Conservation (phyloP, 352 stramenopile genomes). For the Elongisporangium anandrum region DNA sequence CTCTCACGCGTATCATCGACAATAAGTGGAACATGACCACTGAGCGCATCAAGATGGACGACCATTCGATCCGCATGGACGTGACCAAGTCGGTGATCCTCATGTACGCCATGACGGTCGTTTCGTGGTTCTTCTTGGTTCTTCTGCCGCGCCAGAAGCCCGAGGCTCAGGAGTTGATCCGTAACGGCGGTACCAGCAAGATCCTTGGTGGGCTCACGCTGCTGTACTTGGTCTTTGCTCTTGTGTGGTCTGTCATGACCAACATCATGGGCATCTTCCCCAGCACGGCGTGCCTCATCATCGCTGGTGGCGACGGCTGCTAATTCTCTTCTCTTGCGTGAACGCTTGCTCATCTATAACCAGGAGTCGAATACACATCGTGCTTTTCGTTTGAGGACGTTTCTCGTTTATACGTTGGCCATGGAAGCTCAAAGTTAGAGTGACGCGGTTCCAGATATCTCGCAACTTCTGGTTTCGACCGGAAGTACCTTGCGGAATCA, state of each 20-base stretch:
- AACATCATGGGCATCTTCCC: slow-evolving; percentile 19
- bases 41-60: slow-evolving; percentile 5
- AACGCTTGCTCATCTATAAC: too few relatives aligned
- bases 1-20: slow-evolving; percentile 4
- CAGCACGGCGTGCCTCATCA: too few relatives aligned
- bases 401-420: too few relatives aligned
- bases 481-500: too few relatives aligned
- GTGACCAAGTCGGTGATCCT: slow-evolving; percentile 9
- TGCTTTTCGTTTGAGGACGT: too few relatives aligned
- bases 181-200: slow-evolving; percentile 13
- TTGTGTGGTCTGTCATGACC: slow-evolving; percentile 20
- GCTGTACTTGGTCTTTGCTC: slow-evolving; percentile 12
- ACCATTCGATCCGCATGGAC: slow-evolving; percentile 1
- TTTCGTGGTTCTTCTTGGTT: slow-evolving; percentile 10
- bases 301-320: too few relatives aligned
- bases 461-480: too few relatives aligned
- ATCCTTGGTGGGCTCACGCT: slow-evolving; percentile 15
- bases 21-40: slow-evolving; percentile 6
- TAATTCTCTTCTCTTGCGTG: too few relatives aligned
- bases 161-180: slow-evolving; percentile 6
- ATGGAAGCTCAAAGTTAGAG: too few relatives aligned
- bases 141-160: slow-evolving; percentile 17
- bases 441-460: too few relatives aligned
- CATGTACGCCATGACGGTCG: slow-evolving; percentile 10
- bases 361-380: too few relatives aligned